These are phyloP conservation scores for Penicillium griseofulvum DNA, from an alignment of 2,329 filamentous ascomycete genomes.

Conservation along the genomic window DNA sequence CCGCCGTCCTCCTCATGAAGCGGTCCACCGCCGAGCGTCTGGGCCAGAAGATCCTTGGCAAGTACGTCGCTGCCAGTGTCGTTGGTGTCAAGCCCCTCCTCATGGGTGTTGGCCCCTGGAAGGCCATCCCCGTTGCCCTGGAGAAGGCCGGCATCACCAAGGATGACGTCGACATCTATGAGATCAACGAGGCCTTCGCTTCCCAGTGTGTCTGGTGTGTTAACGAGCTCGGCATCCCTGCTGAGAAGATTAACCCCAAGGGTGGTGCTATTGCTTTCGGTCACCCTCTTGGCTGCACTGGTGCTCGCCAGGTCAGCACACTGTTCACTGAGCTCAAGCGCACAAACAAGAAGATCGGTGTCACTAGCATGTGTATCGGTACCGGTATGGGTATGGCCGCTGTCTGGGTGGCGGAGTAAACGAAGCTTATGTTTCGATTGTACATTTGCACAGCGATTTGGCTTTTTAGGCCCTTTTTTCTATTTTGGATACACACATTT, in stretches of 20 bases:
- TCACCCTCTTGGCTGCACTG: slow-evolving; percentile 91
- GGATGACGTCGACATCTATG: slow-evolving; percentile 92
- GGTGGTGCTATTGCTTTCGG: slow-evolving; percentile 95
- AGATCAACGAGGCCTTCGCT: slow-evolving; percentile 99
- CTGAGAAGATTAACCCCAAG: slow-evolving; percentile 93
- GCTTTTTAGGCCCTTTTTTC: slow-evolving; percentile 16
- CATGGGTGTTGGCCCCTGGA: slow-evolving; percentile 95
- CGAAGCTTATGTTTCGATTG: slow-evolving; percentile 8
- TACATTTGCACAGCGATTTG: slow-evolving; percentile 24
- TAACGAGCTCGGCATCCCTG: slow-evolving; percentile 77
- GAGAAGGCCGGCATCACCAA: slow-evolving; percentile 80
- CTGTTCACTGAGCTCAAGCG: slow-evolving; percentile 85
- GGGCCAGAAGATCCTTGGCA: slow-evolving; percentile 85
- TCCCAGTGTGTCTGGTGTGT: slow-evolving; percentile 92
- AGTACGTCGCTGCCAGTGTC: slow-evolving; percentile 81
- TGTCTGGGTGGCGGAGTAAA: slow-evolving; percentile 90
- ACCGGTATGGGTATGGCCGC: slow-evolving; percentile 98
- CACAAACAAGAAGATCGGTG: slow-evolving; percentile 78
- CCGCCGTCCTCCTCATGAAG: slow-evolving; percentile 93
- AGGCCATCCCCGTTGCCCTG: slow-evolving; percentile 89
- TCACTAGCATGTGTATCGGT: slow-evolving; percentile 94
- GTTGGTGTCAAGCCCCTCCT: slow-evolving; percentile 89
- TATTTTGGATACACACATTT: slow-evolving; percentile 13
- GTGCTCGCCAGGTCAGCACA: slow-evolving; percentile 88
- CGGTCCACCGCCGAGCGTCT: slow-evolving; percentile 84